A percentile compares a stretch with the other conserved stretches of the same genome.
These are phyloP conservation scores for Wickerhamiella spandovensis DNA, from an alignment of 805 yeast genomes.

Conservation along the genomic window DNA sequence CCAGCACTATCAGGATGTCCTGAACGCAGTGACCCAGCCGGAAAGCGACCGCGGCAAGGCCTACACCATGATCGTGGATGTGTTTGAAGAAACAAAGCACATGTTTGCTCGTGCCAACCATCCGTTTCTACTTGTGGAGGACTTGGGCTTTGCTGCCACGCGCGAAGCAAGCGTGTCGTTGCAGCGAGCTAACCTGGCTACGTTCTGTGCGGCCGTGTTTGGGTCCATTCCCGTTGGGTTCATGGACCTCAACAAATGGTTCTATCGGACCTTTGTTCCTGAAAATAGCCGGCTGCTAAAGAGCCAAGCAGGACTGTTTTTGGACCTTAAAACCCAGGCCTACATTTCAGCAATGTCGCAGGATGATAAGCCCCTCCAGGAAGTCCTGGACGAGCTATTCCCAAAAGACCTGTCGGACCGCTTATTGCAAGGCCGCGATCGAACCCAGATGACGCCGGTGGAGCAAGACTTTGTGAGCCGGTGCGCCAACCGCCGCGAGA, in stretches of 20 bases:
- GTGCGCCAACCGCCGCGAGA: slow-evolving; percentile 57
- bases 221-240: slow-evolving; percentile 82
- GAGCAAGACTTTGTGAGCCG: slow-evolving; percentile 69
- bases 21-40: slow-evolving; percentile 52
- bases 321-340: slow-evolving; percentile 91
- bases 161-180: slow-evolving; percentile 22
- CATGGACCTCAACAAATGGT: slow-evolving; percentile 69
- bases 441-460: slow-evolving; percentile 43
- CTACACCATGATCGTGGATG: slow-evolving; percentile 53
- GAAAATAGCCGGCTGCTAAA: slow-evolving; percentile 51
- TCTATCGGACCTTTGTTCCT: slow-evolving; percentile 80
- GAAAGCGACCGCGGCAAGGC: slow-evolving; percentile 48
- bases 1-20: slow-evolving; percentile 63
- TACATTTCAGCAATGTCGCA: slow-evolving; percentile 71
- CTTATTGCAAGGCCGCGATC: slow-evolving; percentile 21
- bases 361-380: slow-evolving; percentile 45
- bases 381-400: slow-evolving; percentile 61
- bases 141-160: slow-evolving; percentile 9
- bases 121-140: slow-evolving; percentile 13
- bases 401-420: slow-evolving; percentile 43
- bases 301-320: slow-evolving; percentile 62
- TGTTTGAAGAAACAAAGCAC: slow-evolving; percentile 65
- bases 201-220: slow-evolving; percentile 74
- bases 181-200: slow-evolving; percentile 75
- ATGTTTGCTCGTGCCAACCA: slow-evolving; percentile 31